Evolutionary conservation across 345 rosid species (phyloP).

Genomic region (Syzygium oleosum): DNA sequence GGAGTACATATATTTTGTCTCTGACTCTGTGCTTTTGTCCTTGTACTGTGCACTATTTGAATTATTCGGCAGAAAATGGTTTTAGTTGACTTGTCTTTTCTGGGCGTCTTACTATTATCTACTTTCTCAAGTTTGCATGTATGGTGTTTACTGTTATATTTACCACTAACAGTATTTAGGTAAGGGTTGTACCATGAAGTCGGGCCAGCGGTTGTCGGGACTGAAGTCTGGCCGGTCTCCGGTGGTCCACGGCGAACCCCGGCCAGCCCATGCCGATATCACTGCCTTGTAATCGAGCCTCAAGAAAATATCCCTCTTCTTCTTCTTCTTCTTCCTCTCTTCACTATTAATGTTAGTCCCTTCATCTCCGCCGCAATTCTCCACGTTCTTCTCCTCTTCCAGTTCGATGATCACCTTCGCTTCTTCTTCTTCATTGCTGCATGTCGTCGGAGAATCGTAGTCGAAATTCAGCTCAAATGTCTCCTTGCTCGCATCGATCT

Average conservation of each 20-base stretch:
- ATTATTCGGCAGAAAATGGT: neutral
- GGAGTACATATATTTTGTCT: neutral
- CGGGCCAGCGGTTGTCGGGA: conserved; percentile 38
- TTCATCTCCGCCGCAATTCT: neutral
- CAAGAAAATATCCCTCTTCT: conserved; percentile 37
- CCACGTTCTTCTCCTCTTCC: conserved; percentile 4
- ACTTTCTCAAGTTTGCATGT: neutral
- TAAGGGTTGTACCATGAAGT: conserved; percentile 37
- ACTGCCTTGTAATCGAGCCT: conserved; percentile 64
- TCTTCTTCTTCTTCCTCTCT: conserved; percentile 2
- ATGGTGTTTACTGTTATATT: neutral
- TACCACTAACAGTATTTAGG: neutral
- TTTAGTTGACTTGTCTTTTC: neutral
- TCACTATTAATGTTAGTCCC: conserved; percentile 1
- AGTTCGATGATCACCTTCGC: conserved; percentile 2
- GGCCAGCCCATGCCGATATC: conserved; percentile 61
- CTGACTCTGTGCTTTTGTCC: neutral
- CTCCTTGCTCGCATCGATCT: conserved; percentile 28
- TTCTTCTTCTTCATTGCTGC: conserved; percentile 44
- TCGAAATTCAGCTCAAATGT: conserved; percentile 69
- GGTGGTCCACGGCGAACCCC: conserved; percentile 67
- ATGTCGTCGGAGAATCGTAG: conserved; percentile 37
- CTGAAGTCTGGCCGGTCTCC: conserved; percentile 57
- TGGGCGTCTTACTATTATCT: neutral
- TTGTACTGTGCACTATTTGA: neutral